Percentiles rank a stretch among this genome's conserved stretches.
Evolutionary conservation across 345 rosid genomes (phyloP).

Genomic region (Cardiospermum halicacabum): DNA sequence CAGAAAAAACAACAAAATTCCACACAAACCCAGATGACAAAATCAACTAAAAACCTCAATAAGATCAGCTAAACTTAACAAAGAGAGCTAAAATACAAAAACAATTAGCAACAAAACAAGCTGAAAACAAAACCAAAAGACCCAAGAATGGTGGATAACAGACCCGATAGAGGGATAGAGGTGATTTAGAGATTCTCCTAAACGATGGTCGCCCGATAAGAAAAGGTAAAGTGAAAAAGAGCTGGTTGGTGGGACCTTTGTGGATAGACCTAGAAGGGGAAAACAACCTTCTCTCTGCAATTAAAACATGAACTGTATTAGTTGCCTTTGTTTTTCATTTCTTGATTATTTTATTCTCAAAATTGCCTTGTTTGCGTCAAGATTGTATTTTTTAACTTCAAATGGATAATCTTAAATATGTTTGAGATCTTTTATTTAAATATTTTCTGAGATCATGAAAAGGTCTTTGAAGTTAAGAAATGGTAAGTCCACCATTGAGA

Average conservation of each 20-base stretch:
- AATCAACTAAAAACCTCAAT: background rate
- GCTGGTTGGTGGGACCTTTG: conserved; percentile 25
- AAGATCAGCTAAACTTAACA: background rate
- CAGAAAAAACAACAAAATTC: conserved; percentile 1
- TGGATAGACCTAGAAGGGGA: conserved; percentile 20
- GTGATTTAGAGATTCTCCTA: background rate
- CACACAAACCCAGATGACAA: conserved; percentile 7
- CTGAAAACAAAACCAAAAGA: background rate
- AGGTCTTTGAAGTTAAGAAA: background rate
- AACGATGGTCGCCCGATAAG: background rate
- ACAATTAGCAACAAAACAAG: background rate
- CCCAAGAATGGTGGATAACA: background rate
- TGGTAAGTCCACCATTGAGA: background rate
- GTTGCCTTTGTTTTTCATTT: background rate
- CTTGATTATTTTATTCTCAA: background rate
- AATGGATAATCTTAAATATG: background rate
- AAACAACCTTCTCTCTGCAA: background rate
- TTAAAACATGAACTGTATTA: background rate
- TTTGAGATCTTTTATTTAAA: background rate
- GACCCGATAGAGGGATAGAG: background rate
- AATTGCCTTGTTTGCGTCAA: background rate
- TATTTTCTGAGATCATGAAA: background rate
- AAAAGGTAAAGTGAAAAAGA: conserved; percentile 19
- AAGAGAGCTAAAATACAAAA: background rate
- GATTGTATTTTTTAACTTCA: background rate